phyloP scores from a whole-genome alignment of 352 stramenopile genomes.

The Phytopythium chamaehyphon region DNA sequence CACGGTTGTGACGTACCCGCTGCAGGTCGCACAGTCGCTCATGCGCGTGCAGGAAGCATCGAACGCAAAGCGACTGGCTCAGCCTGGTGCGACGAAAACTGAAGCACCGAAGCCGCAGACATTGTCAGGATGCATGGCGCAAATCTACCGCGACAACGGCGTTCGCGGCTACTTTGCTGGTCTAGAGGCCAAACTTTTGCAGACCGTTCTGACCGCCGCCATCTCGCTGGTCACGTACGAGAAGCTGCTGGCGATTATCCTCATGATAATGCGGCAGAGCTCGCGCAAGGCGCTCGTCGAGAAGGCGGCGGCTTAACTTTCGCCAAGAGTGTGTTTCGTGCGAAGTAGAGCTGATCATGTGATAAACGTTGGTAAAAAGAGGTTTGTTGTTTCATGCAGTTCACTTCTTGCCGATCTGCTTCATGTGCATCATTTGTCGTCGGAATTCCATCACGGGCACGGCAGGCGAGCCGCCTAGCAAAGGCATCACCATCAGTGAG shows the following conservation, averaged over 20 bases:
- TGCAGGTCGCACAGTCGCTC: constrained; percentile 92
- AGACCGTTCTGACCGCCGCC: constrained; percentile 92
- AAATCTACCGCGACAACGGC: constrained; percentile 68
- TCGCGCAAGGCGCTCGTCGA: constrained; percentile 22
- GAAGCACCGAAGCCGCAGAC: constrained; percentile 1
- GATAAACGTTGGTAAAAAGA: neutral
- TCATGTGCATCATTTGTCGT: constrained; percentile 58
- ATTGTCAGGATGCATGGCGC: constrained; percentile 38
- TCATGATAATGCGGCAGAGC: constrained; percentile 45
- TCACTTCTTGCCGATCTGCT: constrained; percentile 40
- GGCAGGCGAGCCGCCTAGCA: constrained; percentile 54
- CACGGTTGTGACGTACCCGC: constrained; percentile 92
- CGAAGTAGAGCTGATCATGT: neutral
- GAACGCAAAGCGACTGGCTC: constrained; percentile 6
- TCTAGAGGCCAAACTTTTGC: constrained; percentile 91
- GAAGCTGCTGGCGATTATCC: constrained; percentile 73
- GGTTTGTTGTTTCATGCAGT: neutral
- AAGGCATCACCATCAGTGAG: too few relatives aligned
- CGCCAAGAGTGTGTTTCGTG: neutral
- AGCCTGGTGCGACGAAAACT: neutral
- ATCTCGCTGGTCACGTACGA: constrained; percentile 95
- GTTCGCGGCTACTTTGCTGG: constrained; percentile 84
- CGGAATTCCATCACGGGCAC: constrained; percentile 81
- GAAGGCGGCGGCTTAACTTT: constrained; percentile 35
- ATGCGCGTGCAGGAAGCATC: constrained; percentile 67